Conservation (phyloP, 805 yeast genomes). For the Metschnikowia gruessii region DNA sequence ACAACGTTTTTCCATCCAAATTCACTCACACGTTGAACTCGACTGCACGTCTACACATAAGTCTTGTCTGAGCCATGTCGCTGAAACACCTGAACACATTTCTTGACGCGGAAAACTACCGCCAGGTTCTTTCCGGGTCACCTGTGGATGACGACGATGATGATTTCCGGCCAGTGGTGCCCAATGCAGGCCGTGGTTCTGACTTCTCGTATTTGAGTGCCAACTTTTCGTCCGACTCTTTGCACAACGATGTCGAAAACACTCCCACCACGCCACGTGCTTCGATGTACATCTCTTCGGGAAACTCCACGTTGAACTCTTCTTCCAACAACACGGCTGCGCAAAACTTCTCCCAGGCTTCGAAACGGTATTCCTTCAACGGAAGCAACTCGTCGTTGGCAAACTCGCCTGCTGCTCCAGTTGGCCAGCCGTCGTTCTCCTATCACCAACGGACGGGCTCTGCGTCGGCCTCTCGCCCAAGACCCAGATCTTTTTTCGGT, state of each 20-base stretch:
- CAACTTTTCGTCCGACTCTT: slow-evolving; percentile 40
- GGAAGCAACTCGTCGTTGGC: slow-evolving; percentile 12
- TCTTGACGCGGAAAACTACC: slow-evolving; percentile 4
- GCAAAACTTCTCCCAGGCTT: slow-evolving; percentile 4
- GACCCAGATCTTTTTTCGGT: slow-evolving; percentile 37
- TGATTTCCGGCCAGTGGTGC: slow-evolving; percentile 3
- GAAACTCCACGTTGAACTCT: neutral
- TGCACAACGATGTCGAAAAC: slow-evolving; percentile 14
- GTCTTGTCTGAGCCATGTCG: neutral
- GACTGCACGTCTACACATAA: no score
- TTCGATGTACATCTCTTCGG: neutral
- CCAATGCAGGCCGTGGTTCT: slow-evolving; percentile 12
- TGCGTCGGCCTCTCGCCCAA: slow-evolving; percentile 18
- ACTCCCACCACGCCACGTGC: slow-evolving; percentile 10
- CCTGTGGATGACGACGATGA: slow-evolving; percentile 8
- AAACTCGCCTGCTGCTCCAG: slow-evolving; percentile 15
- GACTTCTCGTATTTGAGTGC: slow-evolving; percentile 36
- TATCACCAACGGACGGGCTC: slow-evolving; percentile 16
- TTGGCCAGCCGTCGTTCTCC: slow-evolving; percentile 17
- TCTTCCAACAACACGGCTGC: neutral
- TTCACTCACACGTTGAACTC: neutral
- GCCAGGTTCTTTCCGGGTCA: slow-evolving; percentile 1
- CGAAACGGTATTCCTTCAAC: slow-evolving; percentile 12
- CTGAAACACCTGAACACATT: neutral
- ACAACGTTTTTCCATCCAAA: neutral